Percentiles rank a stretch among this genome's conserved stretches.
Conservation (phyloP, 495 filamentous ascomycete species). For the Coniosporium apollinis region DNA sequence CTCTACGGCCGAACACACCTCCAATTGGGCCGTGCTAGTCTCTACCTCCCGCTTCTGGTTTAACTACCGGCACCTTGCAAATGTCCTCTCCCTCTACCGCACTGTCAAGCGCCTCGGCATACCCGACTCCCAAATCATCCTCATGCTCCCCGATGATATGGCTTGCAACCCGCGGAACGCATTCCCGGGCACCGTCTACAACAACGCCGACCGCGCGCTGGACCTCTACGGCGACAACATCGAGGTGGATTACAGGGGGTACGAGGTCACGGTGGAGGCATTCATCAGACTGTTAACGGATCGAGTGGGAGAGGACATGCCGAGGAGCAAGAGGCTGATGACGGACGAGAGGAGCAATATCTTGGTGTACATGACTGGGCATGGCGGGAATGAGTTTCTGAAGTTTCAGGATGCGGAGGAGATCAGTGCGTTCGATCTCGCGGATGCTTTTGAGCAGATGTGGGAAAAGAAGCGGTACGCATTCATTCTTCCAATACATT, state of each 20-base stretch:
- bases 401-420: conserved; percentile 98
- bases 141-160: conserved; percentile 99
- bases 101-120: conserved; percentile 97
- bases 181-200: conserved; percentile 95
- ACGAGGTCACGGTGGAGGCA: conserved; percentile 97
- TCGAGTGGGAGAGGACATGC: conserved; percentile 80
- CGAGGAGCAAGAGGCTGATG: conserved; percentile 75
- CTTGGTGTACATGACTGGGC: conserved; percentile 96
- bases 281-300: conserved; percentile 94
- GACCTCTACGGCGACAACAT: conserved; percentile 98
- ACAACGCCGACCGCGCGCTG: conserved; percentile 86
- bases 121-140: conserved; percentile 95
- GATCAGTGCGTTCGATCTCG: conserved; percentile 88
- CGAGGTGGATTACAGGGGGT: conserved; percentile 94
- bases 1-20: conserved; percentile 55
- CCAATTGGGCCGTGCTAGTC: conserved; percentile 96
- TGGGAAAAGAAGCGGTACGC: conserved; percentile 91
- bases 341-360: conserved; percentile 94
- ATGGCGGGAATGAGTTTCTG: conserved; percentile 95
- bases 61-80: conserved; percentile 97
- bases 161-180: conserved; percentile 97
- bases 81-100: conserved; percentile 93
- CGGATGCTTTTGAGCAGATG: conserved; percentile 98
- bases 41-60: conserved; percentile 99
- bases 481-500: not conserved